phyloP scores from a whole-genome alignment of 345 rosid genomes.

The Eucalyptus caleyi region DNA sequence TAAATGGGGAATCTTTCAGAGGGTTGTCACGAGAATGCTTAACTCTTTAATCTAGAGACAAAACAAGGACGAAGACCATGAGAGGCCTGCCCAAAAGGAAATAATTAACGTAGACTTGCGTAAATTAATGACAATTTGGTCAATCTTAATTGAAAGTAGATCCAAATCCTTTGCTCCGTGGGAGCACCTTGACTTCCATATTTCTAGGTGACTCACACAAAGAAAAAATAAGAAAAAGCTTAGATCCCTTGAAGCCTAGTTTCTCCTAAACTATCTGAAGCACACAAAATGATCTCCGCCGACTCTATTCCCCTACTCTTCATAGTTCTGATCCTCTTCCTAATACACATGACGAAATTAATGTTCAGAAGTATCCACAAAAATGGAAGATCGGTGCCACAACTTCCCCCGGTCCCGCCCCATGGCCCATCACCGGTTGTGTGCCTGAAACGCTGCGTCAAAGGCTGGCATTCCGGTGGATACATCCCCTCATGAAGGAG shows the following conservation, averaged over 20 bases:
- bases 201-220: not conserved
- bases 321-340: not conserved
- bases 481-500: not conserved
- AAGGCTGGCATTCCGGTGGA: constrained; percentile 9
- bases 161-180: no score
- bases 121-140: no score
- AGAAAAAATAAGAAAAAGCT: not conserved
- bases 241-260: not conserved
- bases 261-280: not conserved
- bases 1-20: no score
- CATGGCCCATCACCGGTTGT: constrained; percentile 28
- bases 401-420: not conserved
- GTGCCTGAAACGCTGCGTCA: constrained; percentile 1
- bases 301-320: not conserved
- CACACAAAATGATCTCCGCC: not conserved
- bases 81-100: no score
- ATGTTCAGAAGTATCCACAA: not conserved
- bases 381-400: not conserved
- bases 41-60: no score
- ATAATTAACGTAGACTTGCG: no score
- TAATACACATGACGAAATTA: not conserved
- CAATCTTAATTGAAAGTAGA: no score
- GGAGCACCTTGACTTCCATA: no score
- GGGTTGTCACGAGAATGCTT: no score
- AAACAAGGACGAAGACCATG: no score